Conservation (phyloP, 108 stramenopile genomes). For the Conticribra guillardii region DNA sequence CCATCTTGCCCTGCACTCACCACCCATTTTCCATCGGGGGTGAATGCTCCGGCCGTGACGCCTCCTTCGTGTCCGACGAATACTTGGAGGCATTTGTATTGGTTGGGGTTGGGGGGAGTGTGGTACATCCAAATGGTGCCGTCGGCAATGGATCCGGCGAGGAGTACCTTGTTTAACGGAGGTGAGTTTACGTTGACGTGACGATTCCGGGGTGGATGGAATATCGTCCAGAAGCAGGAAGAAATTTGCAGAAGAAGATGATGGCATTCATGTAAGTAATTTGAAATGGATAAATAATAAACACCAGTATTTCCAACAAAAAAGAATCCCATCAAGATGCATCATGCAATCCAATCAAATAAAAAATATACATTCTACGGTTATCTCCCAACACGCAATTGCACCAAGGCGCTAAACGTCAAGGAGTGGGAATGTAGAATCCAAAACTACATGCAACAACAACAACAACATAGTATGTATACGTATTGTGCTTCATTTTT, state of each 20-base stretch:
- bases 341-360: not conserved
- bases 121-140: conserved; percentile 98
- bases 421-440: not conserved
- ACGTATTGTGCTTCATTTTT: not conserved
- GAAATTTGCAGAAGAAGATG: no score
- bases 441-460: not conserved
- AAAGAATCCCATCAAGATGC: no score
- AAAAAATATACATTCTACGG: not conserved
- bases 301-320: no score
- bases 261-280: no score
- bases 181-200: not conserved
- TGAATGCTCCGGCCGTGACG: conserved; percentile 86
- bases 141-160: conserved; percentile 90
- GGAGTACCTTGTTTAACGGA: conserved; percentile 49
- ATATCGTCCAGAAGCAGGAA: not conserved
- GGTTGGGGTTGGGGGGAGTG: conserved; percentile 48
- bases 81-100: conserved; percentile 90
- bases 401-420: not conserved
- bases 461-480: not conserved
- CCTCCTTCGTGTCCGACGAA: conserved; percentile 95
- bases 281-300: no score
- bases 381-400: not conserved
- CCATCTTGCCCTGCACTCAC: conserved; percentile 88
- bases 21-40: conserved; percentile 88
- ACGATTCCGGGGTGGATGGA: not conserved